Conservation (phyloP, 805 yeast species). For the Candida yuanshanica region DNA sequence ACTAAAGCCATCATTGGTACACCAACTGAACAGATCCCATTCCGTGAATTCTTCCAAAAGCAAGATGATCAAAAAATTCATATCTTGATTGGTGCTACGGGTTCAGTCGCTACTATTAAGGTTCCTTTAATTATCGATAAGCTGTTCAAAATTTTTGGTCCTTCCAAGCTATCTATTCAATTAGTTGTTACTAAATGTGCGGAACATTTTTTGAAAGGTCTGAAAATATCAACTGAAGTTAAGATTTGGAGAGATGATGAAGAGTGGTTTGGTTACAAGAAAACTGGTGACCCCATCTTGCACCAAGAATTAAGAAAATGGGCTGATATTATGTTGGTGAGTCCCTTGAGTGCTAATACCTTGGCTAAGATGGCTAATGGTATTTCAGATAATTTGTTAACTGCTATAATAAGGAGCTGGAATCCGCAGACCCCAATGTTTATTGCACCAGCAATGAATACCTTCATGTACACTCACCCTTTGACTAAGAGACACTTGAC, state of each 20-base stretch:
- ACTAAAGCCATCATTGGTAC: constrained; percentile 49
- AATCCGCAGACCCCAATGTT: constrained; percentile 66
- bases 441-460: constrained; percentile 82
- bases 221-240: constrained; percentile 65
- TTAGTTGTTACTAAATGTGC: constrained; percentile 76
- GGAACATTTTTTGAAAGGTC: constrained; percentile 58
- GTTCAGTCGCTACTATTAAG: constrained; percentile 94
- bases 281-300: constrained; percentile 68
- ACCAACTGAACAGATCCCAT: constrained; percentile 66
- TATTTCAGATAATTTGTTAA: constrained; percentile 68
- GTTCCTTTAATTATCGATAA: constrained; percentile 86
- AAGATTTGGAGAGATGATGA: constrained; percentile 84
- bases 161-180: constrained; percentile 71
- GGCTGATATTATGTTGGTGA: constrained; percentile 76
- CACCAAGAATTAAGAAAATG: constrained; percentile 77
- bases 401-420: constrained; percentile 75
- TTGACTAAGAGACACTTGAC: constrained; percentile 68
- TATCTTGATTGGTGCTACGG: constrained; percentile 87
- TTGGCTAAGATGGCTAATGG: constrained; percentile 73
- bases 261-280: constrained; percentile 52
- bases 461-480: constrained; percentile 77
- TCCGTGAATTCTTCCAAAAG: constrained; percentile 63
- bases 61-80: constrained; percentile 83
- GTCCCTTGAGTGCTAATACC: constrained; percentile 77
- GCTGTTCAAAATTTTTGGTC: constrained; percentile 73